Percentiles rank a stretch among this genome's conserved stretches.
Evolutionary conservation across 2,329 filamentous ascomycete species (phyloP).

Genomic region (Elsinoe perseae): DNA sequence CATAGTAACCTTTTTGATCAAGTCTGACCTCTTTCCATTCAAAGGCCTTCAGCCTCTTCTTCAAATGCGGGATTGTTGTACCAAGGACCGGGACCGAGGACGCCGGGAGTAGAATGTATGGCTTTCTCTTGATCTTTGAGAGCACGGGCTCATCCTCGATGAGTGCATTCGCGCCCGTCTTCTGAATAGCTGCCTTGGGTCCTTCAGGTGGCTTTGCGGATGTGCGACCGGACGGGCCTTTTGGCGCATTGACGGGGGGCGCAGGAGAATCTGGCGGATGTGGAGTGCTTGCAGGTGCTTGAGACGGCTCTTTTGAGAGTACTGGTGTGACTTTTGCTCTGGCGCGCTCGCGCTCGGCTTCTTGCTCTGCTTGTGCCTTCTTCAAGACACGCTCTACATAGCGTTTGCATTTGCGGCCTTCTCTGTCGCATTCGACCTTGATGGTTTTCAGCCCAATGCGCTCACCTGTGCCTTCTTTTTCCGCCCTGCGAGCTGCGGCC

Average conservation of each 20-base stretch:
- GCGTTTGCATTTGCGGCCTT: constrained; percentile 71
- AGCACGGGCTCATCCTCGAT: constrained; percentile 61
- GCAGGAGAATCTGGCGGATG: constrained; percentile 42
- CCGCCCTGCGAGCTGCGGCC: constrained; percentile 72
- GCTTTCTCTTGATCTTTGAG: constrained; percentile 63
- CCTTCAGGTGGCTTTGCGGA: constrained; percentile 30
- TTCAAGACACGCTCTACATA: constrained; percentile 69
- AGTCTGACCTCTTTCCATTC: constrained; percentile 72
- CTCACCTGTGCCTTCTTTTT: constrained; percentile 67
- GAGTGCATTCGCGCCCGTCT: constrained; percentile 41
- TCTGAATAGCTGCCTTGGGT: constrained; percentile 35
- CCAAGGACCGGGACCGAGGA: constrained; percentile 78
- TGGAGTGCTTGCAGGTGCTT: constrained; percentile 30
- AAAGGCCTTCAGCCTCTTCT: constrained; percentile 78
- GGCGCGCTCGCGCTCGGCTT: constrained; percentile 33
- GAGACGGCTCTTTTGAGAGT: background rate
- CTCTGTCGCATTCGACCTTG: constrained; percentile 79
- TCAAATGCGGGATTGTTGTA: constrained; percentile 81
- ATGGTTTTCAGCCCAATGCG: constrained; percentile 71
- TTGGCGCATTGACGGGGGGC: constrained; percentile 77
- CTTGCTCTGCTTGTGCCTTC: constrained; percentile 56
- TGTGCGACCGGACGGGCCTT: constrained; percentile 62
- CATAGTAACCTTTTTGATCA: constrained; percentile 81
- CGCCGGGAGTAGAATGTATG: constrained; percentile 86
- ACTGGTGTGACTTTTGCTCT: constrained; percentile 26